Percentiles rank a stretch among this genome's conserved stretches.
Conservation (phyloP, 2,329 filamentous ascomycete species). For the Nannizziopsis arthrosporioides region DNA sequence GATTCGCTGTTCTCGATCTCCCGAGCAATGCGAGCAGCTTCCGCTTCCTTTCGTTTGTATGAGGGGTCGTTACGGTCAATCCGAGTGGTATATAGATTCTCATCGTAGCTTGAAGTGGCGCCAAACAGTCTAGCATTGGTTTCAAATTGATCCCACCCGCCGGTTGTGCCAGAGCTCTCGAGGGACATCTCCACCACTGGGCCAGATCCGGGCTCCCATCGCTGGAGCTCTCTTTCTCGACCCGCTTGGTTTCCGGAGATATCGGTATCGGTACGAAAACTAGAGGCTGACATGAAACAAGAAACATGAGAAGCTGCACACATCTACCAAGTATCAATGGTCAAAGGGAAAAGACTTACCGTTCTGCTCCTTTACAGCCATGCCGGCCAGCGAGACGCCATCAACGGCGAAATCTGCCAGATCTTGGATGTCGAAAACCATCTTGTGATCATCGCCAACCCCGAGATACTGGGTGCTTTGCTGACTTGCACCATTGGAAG, state of each 20-base stretch:
- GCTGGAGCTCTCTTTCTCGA: slow-evolving; percentile 64
- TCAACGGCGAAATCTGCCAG: slow-evolving; percentile 45
- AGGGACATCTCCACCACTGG: slow-evolving; percentile 56
- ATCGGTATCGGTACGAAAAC: slow-evolving; percentile 77
- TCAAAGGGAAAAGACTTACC: slow-evolving; percentile 34
- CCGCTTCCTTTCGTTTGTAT: slow-evolving; percentile 64
- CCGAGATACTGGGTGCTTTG: slow-evolving; percentile 32
- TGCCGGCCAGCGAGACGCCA: slow-evolving; percentile 43
- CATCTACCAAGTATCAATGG: too few species aligned
- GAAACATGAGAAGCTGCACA: not conserved
- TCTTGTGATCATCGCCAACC: slow-evolving; percentile 36
- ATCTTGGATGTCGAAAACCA: slow-evolving; percentile 53
- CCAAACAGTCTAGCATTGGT: slow-evolving; percentile 81
- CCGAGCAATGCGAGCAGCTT: slow-evolving; percentile 70
- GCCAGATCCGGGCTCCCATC: slow-evolving; percentile 63
- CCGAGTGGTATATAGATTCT: slow-evolving; percentile 84
- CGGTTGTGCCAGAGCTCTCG: slow-evolving; percentile 44
- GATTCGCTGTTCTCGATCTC: slow-evolving; percentile 73
- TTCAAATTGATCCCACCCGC: slow-evolving; percentile 85
- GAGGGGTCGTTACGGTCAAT: slow-evolving; percentile 76
- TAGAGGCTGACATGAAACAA: slow-evolving; percentile 43
- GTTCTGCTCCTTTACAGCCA: slow-evolving; percentile 44
- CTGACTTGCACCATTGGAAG: slow-evolving; percentile 34
- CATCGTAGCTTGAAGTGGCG: slow-evolving; percentile 78
- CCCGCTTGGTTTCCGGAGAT: slow-evolving; percentile 64